phyloP scores from a whole-genome alignment of 208 protist species.

The Wallacemonas rigidus region DNA sequence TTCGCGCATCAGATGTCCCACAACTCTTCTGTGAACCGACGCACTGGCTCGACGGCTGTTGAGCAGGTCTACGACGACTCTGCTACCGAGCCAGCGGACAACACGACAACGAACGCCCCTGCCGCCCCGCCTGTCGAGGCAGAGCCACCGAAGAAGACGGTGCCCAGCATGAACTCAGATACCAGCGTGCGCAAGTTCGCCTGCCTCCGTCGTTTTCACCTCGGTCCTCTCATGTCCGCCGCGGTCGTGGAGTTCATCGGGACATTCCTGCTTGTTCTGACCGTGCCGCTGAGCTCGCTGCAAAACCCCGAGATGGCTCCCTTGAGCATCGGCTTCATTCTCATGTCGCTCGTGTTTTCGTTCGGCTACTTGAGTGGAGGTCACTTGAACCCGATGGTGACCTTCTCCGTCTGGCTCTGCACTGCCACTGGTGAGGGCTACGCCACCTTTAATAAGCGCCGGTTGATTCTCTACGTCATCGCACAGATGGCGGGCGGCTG shows the following conservation, averaged over 20 bases:
- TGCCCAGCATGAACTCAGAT: conserved; percentile 25
- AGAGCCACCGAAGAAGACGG: not conserved
- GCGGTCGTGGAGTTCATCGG: conserved; percentile 82
- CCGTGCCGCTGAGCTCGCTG: conserved; percentile 59
- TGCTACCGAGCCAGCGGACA: not conserved
- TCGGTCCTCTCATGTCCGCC: conserved; percentile 65
- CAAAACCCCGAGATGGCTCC: conserved; percentile 72
- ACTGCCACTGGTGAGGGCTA: conserved; percentile 32
- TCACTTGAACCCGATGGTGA: conserved; percentile 83
- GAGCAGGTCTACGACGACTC: conserved; percentile 1
- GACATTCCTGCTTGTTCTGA: conserved; percentile 80
- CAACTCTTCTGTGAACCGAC: not conserved
- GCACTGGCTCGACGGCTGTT: not conserved
- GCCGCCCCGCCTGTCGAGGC: not conserved
- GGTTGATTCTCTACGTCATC: conserved; percentile 68
- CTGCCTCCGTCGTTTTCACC: conserved; percentile 54
- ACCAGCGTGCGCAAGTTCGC: conserved; percentile 45
- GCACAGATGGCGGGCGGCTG: conserved; percentile 72
- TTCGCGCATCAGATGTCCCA: not conserved
- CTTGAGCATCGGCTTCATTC: conserved; percentile 72
- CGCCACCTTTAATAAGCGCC: conserved; percentile 54
- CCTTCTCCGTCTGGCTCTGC: conserved; percentile 76
- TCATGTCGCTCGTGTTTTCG: conserved; percentile 78
- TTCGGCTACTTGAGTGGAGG: conserved; percentile 85
- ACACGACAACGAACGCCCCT: not conserved